phyloP scores from a whole-genome alignment of 2,329 filamentous ascomycete species.

The Nemania sp. region DNA sequence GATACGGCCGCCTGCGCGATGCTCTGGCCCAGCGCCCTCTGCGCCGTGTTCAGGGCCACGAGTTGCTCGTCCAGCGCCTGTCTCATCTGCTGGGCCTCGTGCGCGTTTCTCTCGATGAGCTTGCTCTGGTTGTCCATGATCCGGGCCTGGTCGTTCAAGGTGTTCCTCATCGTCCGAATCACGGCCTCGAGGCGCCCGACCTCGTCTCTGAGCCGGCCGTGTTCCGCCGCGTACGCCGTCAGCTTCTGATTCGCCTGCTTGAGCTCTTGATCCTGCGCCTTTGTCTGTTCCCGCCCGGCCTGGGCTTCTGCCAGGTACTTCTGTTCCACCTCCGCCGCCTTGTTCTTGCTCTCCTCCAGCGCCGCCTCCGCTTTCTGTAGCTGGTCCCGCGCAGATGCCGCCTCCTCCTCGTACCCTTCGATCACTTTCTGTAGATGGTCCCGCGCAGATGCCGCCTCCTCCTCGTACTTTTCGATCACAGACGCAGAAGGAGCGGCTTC shows the following conservation, averaged over 20 bases:
- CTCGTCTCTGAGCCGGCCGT: background rate
- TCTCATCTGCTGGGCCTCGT: conserved; percentile 3
- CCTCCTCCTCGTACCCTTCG: too few relatives aligned
- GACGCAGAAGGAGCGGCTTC: too few relatives aligned
- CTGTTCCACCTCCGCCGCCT: too few relatives aligned
- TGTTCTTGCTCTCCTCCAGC: too few relatives aligned
- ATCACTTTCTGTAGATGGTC: too few relatives aligned
- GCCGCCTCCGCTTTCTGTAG: too few relatives aligned
- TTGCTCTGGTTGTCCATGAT: background rate
- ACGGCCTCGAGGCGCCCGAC: background rate
- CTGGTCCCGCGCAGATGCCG: too few relatives aligned
- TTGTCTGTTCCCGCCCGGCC: too few relatives aligned
- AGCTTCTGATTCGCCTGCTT: background rate
- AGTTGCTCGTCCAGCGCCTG: conserved; percentile 12
- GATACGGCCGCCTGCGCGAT: background rate
- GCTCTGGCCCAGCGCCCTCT: background rate
- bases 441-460: too few relatives aligned
- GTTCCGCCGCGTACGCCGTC: background rate
- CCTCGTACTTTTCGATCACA: too few relatives aligned
- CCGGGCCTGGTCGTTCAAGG: background rate
- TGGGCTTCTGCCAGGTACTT: too few relatives aligned
- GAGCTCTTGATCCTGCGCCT: background rate
- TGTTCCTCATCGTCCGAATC: background rate
- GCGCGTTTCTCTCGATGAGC: background rate
- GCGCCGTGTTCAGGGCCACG: background rate